Conservation (phyloP, 352 stramenopile genomes). For the Phytophthora cryptogea region DNA sequence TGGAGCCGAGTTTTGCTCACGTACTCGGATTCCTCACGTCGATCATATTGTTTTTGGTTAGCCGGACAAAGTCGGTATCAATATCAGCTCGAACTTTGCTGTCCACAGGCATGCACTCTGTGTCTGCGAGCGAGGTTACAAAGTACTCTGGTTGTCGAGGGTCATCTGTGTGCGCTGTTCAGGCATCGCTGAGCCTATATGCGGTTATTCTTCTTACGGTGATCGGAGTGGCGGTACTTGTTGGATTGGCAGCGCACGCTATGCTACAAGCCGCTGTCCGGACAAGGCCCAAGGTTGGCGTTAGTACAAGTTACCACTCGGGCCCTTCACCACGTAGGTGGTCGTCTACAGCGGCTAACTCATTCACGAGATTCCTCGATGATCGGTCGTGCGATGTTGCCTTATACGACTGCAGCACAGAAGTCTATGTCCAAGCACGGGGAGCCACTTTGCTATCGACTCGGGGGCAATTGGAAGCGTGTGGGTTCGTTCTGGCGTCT, state of each 20-base stretch:
- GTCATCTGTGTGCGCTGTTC: conserved; percentile 33
- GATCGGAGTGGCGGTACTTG: conserved; percentile 6
- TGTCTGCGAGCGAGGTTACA: conserved; percentile 26
- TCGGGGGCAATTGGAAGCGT: conserved; percentile 35
- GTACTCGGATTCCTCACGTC: conserved; percentile 33
- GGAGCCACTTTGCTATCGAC: conserved; percentile 28
- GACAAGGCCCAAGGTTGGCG: conserved; percentile 6
- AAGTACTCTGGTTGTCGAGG: conserved; percentile 41
- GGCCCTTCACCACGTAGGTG: background rate
- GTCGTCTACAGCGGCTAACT: conserved; percentile 23
- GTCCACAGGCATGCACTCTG: conserved; percentile 26
- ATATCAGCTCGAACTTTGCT: conserved; percentile 20
- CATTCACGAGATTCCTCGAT: conserved; percentile 45
- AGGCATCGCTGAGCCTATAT: conserved; percentile 30
- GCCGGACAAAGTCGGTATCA: conserved; percentile 8
- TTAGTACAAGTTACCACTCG: background rate
- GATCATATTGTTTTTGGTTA: conserved; percentile 28
- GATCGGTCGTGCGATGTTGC: conserved; percentile 32
- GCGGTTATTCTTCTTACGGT: conserved; percentile 26
- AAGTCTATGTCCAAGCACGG: conserved; percentile 32
- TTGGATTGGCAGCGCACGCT: conserved; percentile 19
- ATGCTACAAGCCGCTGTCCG: conserved; percentile 21
- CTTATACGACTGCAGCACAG: conserved; percentile 37
- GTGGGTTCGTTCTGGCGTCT: conserved; percentile 35
- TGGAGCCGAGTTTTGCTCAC: conserved; percentile 45